Percentiles rank a stretch among this genome's conserved stretches.
phyloP scores from a whole-genome alignment of 164 flowering plant genomes.

The Echeveria elegans region DNA sequence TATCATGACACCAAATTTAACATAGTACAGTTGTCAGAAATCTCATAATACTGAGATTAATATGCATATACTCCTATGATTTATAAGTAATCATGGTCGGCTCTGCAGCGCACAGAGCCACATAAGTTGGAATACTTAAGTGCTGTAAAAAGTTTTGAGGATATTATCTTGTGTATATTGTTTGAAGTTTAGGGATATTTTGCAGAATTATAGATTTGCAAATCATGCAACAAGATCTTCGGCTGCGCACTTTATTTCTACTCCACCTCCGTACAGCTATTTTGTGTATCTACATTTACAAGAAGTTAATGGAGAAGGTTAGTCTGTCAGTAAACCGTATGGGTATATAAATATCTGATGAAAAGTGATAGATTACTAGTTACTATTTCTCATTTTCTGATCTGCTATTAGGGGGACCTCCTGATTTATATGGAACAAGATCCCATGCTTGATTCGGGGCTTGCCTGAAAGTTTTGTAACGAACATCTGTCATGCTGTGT shows the following conservation, averaged over 20 bases:
- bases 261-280: background rate
- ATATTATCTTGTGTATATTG: background rate
- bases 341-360: background rate
- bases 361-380: background rate
- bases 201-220: background rate
- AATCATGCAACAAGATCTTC: background rate
- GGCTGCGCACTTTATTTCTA: background rate
- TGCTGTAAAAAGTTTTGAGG: background rate
- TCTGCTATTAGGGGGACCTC: background rate
- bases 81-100: background rate
- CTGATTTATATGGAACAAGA: background rate
- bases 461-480: background rate
- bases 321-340: background rate
- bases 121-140: background rate
- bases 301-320: background rate
- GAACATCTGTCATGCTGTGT: background rate
- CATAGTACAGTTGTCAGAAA: no score
- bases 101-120: background rate
- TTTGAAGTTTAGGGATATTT: background rate
- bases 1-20: no score
- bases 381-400: background rate
- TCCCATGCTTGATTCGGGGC: background rate
- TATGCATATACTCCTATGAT: background rate
- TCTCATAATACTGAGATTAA: no score
- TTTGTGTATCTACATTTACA: background rate